Evolutionary conservation across 1,284 basidiomycete genomes (phyloP).

Genomic region (Vanrija pseudolonga): DNA sequence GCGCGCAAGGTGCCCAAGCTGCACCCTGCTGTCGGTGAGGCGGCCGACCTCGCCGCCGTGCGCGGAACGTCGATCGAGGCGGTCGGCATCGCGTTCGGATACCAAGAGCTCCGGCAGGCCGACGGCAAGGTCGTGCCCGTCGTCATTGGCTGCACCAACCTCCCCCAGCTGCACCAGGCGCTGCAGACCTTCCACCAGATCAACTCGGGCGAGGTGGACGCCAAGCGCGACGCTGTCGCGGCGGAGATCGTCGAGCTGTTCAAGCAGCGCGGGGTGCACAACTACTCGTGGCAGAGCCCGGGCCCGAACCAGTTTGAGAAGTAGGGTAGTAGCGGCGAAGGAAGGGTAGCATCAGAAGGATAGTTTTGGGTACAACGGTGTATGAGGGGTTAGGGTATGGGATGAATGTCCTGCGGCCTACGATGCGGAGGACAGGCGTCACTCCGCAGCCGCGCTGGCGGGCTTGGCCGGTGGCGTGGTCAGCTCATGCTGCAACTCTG

Average conservation of each 20-base stretch:
- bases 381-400: background rate
- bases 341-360: background rate
- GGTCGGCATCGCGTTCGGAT: conserved; percentile 70
- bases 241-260: conserved; percentile 54
- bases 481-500: background rate
- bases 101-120: conserved; percentile 51
- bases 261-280: conserved; percentile 54
- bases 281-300: conserved; percentile 49
- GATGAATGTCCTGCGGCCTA: background rate
- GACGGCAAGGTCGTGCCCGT: conserved; percentile 57
- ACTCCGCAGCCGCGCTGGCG: no score
- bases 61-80: conserved; percentile 56
- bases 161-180: conserved; percentile 69
- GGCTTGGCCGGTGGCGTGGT: background rate
- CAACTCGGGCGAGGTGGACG: conserved; percentile 44
- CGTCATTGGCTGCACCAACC: conserved; percentile 68
- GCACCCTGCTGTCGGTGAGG: conserved; percentile 23
- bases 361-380: background rate
- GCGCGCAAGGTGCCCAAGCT: conserved; percentile 48
- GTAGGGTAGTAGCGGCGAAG: background rate
- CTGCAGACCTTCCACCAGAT: conserved; percentile 64
- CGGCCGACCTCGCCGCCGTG: conserved; percentile 20
- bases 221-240: conserved; percentile 52
- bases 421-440: no score
- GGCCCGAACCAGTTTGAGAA: conserved; percentile 6